Base-by-base conservation (phyloP, 768 basidiomycete species). In the Termitomyces sp. region DNA sequence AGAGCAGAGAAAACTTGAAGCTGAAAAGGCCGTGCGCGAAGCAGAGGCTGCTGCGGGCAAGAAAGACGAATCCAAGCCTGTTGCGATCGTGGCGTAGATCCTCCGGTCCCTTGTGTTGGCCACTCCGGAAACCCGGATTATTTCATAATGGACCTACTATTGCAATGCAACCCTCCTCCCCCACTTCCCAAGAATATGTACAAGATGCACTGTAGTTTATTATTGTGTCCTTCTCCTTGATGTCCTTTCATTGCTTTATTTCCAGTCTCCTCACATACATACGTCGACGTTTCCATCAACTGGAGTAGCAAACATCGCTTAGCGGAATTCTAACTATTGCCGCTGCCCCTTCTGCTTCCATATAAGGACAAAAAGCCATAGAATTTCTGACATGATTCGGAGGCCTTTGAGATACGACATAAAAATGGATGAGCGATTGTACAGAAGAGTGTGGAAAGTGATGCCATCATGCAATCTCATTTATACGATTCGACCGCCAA, bases 21-120 rank as follows among this genome's bases (percentile, higher is more conserved):
- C 83, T 42, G 84, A 88, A 73, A 83, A 84, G 71, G 87, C 86
- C 2, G 83, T 89, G 20, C 82, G 81, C 67, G 84, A 85, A 32
- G 87, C 87, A 2, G 82, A 89, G 51, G 83, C 84, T 25, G 82
- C 81, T 29, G 80, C 81, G 58, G 81, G 76, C 70, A 88, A 88
- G 74, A 86, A 87, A 68, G 81, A 83, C 60, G 86, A 83, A 47
- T 75, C 81, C 37, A 81, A 83, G 48, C 70, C 83, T 51, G 80
- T 82, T 49, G 74, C 80, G 9, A 80, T 81, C 45, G 69, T 79
- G 57, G 81, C 78, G 11, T 80, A 70, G 68, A 60, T 32, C 11
- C n/a, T 37, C 25, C 20, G n/a, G 20, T 42, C 31, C 53, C 45
- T 17, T 37, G 52, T 25, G 12, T 42, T 29, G 7, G 45, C 47